Base-by-base conservation (phyloP, 306 rosid species). In the Rosa chinensis region DNA sequence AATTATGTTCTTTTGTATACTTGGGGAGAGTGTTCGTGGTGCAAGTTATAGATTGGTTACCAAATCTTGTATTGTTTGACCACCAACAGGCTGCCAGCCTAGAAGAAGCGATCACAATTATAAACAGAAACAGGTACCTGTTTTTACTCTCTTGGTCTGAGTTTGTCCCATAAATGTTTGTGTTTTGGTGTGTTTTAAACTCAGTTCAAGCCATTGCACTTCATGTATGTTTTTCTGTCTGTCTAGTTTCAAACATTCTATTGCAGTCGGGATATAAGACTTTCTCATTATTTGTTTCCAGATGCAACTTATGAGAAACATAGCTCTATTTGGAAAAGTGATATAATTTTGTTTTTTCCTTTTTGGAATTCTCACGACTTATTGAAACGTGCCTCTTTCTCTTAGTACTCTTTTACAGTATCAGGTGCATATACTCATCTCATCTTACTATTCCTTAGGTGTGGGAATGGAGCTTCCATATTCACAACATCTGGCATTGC, bases 41-140 rank as follows among this genome's bases (percentile, higher is more conserved):
- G 43, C 75, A 71, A 72, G 76, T 74, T 74, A 74, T 32, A 70
- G 45, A 50, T 56, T 73, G 63, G 63, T 78, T 74, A 37, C 64
- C 39, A 53, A 52, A 64, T 14, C 28, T 74, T 82, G 52, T 70
- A 20, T 78, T 83, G 66, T 81, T 79, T 77, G 48, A 35, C 77
- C 21, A 83, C 61, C 71, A 40, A 71, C 89, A 91, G 93, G 93
- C 89, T 80, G 85, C 83, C 66, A 83, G 70, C 84, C 88, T 91
- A 74, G 96, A 91, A 53, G 96, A 87, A 78, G 93, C 93, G 68
- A 82, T 91, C 74, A 70, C 91, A 77, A 86, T 88, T 80, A 82
- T 91, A 73, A 91, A 91, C 82, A 77, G 84, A 82, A 88, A 78
- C 88, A 91, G 86, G 96, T 91, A 89, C 52, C 77, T 56, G 6